These are phyloP conservation scores for Aurantiochytrium sp. DNA, from an alignment of 108 stramenopile genomes.

Conservation along the genomic window DNA sequence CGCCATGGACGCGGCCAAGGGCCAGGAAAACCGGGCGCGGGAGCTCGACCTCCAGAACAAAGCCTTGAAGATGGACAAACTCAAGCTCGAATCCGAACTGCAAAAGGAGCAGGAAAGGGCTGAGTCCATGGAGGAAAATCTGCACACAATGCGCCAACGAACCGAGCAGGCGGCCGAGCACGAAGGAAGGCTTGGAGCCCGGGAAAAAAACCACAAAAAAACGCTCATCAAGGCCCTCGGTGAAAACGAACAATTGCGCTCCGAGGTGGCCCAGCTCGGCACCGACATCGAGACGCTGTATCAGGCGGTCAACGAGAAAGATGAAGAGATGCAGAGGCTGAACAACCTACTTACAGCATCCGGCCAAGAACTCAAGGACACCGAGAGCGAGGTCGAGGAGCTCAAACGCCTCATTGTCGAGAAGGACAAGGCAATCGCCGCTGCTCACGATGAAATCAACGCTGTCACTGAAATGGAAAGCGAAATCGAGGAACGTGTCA, in stretches of 20 bases:
- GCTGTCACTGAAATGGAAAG: not conserved
- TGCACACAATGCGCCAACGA: not conserved
- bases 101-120: not conserved
- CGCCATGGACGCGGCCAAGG: not conserved
- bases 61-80: constrained; percentile 7
- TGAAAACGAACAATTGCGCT: not conserved
- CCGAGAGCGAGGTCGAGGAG: constrained; percentile 16
- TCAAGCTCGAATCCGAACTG: not conserved
- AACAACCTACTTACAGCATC: not conserved
- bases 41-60: constrained; percentile 15
- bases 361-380: not conserved
- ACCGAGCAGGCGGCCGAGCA: not conserved
- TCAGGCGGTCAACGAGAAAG: not conserved
- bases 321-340: not conserved
- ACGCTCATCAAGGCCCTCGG: constrained; percentile 4
- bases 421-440: not conserved
- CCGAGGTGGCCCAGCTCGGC: not conserved
- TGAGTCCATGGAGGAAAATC: not conserved
- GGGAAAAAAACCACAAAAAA: not conserved
- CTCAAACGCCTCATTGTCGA: not conserved
- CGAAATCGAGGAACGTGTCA: not conserved
- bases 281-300: not conserved
- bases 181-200: not conserved
- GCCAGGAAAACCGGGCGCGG: not conserved
- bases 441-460: not conserved